Conservation (phyloP, 2,329 filamentous ascomycete species). For the Sporothrix humicola region DNA sequence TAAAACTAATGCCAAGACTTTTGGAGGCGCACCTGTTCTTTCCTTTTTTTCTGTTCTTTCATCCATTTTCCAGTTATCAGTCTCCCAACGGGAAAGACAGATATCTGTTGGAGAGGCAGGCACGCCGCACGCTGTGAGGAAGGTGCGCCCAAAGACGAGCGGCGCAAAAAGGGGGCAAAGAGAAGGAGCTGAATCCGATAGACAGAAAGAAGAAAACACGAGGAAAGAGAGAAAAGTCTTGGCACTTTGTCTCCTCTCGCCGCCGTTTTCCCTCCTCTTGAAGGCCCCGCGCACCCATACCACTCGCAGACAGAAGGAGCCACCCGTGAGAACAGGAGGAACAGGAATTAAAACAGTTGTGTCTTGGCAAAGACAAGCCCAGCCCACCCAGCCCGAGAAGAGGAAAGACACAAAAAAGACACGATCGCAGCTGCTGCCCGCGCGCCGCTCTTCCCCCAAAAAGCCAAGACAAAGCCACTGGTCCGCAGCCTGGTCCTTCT, state of each 20-base stretch:
- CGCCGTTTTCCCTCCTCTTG: not conserved
- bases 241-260: not conserved
- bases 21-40: not conserved
- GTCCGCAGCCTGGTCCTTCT: slow-evolving; percentile 11
- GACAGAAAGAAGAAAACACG: not conserved
- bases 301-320: slow-evolving; percentile 7
- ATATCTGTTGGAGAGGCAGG: not conserved
- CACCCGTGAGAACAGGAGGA: slow-evolving; percentile 27
- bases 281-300: not conserved
- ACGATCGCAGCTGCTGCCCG: slow-evolving; percentile 17
- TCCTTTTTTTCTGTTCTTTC: not conserved
- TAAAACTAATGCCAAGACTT: slow-evolving; percentile 15
- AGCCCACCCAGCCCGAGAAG: slow-evolving; percentile 5
- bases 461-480: slow-evolving; percentile 16
- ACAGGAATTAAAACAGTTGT: slow-evolving; percentile 23
- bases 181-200: not conserved
- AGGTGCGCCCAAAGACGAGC: not conserved
- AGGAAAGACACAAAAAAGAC: not conserved
- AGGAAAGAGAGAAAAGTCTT: slow-evolving; percentile 20
- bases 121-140: not conserved
- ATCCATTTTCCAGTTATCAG: too few species aligned
- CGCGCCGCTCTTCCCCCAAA: slow-evolving; percentile 4
- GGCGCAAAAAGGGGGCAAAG: not conserved
- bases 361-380: slow-evolving; percentile 28
- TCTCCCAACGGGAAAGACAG: not conserved